Base-by-base conservation (phyloP, 441 rosid genomes). In the Syzygium syzygioides region DNA sequence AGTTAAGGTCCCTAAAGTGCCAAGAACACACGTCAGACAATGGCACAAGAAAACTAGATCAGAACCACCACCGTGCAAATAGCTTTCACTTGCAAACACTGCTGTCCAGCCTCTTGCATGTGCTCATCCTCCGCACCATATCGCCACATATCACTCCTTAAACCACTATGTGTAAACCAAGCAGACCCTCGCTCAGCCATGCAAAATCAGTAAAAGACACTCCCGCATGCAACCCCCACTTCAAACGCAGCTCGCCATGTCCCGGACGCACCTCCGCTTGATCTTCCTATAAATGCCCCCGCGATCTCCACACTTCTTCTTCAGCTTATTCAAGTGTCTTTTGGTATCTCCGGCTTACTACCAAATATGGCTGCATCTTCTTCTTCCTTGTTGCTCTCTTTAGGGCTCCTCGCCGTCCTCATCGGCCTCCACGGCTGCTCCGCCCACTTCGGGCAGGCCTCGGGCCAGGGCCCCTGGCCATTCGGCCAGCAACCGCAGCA, bases 391-490 rank as follows among this genome's bases (percentile, higher is more conserved):
- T 85, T 87, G 86, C 86, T 91, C 6, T 80, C 89, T 66, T 87
- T 91, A 6, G n/a, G 87, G 59, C 87, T 92, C 88, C 50, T 91
- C 86, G 88, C 92, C 20, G 19, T 93, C 62, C 90, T 92, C 86
- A 14, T 32, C 41, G 14, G 62, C 4, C 20, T 93, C 89, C 91
- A 88, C 3, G 55, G 88, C 62, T 87, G 89, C 87, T 54, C 76
- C 68, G 93, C 92, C 56, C 90, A 92, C 54, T 64, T 90, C 62
- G 88, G 87, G 87, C 90, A 80, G 86, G 87, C 79, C 14, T 30
- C 86, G 1, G 25, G 45, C 7, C 66, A 18, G 76, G 45, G 57
- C 57, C 2, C 26, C n/a, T 66, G 55, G 79, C 23, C 53, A 55
- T 37, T 4, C 37, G 11, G 30, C 26, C 79, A 20, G 59, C 25